Base-by-base conservation (phyloP, 331 rosid genomes). In the Spiraea crenata region DNA sequence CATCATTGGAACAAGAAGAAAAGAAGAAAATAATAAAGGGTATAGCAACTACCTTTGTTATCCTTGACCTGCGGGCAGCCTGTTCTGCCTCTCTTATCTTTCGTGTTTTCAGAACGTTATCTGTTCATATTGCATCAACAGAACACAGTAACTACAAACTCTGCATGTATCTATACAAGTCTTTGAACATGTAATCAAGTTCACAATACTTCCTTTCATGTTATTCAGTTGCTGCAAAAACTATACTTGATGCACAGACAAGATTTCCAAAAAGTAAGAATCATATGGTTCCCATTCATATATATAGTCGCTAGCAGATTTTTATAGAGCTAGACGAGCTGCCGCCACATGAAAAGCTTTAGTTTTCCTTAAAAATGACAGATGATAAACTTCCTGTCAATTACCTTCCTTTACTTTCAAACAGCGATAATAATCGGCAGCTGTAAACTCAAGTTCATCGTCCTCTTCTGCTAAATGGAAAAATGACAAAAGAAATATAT, bases 61-160 rank as follows among this genome's bases (percentile, higher is more conserved):
- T 82, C 80, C 79, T 91, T 68, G 97, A 87, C 79, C 86, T 89
- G n/a, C 91, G 95, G 60, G 97, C 86, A 46, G 86, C 90, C 85
- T 79, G 83, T 77, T 93, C 99, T 67, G 97, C 96, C 77, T 89
- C 96, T 73, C 90, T 84, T 58, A 93, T 52, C 77, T 87, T 91
- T 50, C 90, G 86, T 61, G 97, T 93, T 85, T 91, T 93, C 70
- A 87, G 87, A 57, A 56, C 75, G 57, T 93, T 93, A 68, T 89
- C 99, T 93, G 88, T 38, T 57, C 45, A 64, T 15, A 61, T 40
- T 16, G 74, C 38, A 63, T 14, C 13, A 34, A 38, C 4, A 16
- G 15, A 54, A 44, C 6, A 54, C 0, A 20, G 46, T 6, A 40
- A 44, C 72, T 35, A 35, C 40, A 45, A 63, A 38, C 13, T 16